Evolutionary conservation across 2,329 filamentous ascomycete genomes (phyloP).

Genomic region (Diaporthe sp.): DNA sequence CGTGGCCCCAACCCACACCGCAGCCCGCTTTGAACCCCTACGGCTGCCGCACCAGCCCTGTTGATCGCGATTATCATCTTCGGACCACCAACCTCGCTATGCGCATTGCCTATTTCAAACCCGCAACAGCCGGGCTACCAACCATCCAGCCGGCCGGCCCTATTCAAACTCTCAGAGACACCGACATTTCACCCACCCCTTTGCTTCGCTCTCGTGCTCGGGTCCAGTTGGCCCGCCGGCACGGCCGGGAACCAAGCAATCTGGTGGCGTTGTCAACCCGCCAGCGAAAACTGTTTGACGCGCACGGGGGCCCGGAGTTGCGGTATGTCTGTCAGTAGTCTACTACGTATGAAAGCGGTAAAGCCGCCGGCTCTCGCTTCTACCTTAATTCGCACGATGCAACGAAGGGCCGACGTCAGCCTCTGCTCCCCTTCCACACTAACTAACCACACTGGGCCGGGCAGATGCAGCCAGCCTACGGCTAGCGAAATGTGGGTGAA

Average conservation of each 20-base stretch:
- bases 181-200: too few relatives aligned
- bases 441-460: not conserved
- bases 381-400: not conserved
- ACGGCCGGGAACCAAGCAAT: not conserved
- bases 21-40: not conserved
- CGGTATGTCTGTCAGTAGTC: not conserved
- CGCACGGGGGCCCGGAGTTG: not conserved
- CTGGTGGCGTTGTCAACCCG: not conserved
- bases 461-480: not conserved
- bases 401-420: not conserved
- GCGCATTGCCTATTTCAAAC: too few relatives aligned
- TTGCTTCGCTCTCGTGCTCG: constrained; percentile 1
- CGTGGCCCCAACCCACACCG: not conserved
- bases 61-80: not conserved
- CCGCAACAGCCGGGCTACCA: not conserved
- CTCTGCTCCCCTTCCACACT: not conserved
- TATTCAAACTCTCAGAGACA: too few relatives aligned
- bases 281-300: not conserved
- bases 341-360: too few relatives aligned
- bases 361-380: not conserved
- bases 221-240: not conserved
- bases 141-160: not conserved
- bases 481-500: not conserved
- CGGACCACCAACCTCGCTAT: too few relatives aligned
- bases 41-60: not conserved